Evolutionary conservation across 768 basidiomycete species (phyloP).

Genomic region (Mycena sanguinolenta): DNA sequence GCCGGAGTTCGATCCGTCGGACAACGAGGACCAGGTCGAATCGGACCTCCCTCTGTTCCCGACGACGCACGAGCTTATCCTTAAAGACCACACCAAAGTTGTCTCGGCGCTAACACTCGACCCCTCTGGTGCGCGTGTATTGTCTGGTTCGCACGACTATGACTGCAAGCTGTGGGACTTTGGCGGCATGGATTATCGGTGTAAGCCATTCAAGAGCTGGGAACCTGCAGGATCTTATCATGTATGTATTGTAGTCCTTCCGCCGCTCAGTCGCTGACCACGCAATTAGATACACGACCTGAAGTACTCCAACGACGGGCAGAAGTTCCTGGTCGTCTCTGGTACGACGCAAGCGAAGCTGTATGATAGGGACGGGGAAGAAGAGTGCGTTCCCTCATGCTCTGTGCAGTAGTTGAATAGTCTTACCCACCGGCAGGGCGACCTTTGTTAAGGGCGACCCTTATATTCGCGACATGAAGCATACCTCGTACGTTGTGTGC

Average conservation of each 20-base stretch:
- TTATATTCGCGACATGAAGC: slow-evolving; percentile 98
- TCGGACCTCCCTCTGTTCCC: slow-evolving; percentile 78
- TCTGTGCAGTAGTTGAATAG: slow-evolving; percentile 48
- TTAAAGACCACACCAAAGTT: slow-evolving; percentile 97
- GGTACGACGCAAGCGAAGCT: slow-evolving; percentile 91
- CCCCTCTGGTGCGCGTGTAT: slow-evolving; percentile 91
- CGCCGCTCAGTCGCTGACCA: slow-evolving; percentile 14
- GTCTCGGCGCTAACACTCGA: slow-evolving; percentile 93
- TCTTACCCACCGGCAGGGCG: slow-evolving; percentile 72
- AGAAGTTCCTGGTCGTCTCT: slow-evolving; percentile 87
- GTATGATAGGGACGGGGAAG: slow-evolving; percentile 93
- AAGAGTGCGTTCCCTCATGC: slow-evolving; percentile 72
- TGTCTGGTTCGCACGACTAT: slow-evolving; percentile 96
- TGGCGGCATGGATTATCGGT: slow-evolving; percentile 93
- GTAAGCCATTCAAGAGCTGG: slow-evolving; percentile 97
- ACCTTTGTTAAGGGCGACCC: slow-evolving; percentile 95
- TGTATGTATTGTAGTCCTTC: slow-evolving; percentile 56
- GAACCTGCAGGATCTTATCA: slow-evolving; percentile 95
- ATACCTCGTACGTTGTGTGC: slow-evolving; percentile 82
- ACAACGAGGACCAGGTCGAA: slow-evolving; percentile 59
- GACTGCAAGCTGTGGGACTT: slow-evolving; percentile 99
- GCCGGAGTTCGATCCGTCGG: slow-evolving; percentile 72
- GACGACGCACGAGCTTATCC: slow-evolving; percentile 87
- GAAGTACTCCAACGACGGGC: slow-evolving; percentile 90
- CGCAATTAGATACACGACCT: slow-evolving; percentile 84